Evolutionary conservation across 2,329 filamentous ascomycete species (phyloP).

Genomic region (Stagonosporopsis chrysanthemi): DNA sequence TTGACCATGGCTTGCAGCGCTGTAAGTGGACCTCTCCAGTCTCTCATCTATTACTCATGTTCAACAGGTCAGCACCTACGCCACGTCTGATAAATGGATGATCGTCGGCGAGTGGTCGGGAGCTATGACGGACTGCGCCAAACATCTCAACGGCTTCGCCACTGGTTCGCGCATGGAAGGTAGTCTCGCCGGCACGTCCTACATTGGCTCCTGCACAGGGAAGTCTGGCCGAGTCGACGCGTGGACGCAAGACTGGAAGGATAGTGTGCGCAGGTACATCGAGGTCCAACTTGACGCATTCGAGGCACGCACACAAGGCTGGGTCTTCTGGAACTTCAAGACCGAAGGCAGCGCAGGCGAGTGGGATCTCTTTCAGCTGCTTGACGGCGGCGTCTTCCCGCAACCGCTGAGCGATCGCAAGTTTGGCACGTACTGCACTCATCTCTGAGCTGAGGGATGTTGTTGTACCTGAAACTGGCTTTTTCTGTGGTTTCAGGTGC

Average conservation of each 20-base stretch:
- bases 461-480: not conserved
- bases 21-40: constrained; percentile 32
- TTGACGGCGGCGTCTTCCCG: constrained; percentile 61
- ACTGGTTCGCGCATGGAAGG: constrained; percentile 68
- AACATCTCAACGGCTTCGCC: constrained; percentile 53
- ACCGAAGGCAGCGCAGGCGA: constrained; percentile 59
- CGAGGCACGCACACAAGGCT: constrained; percentile 59
- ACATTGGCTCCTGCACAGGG: constrained; percentile 62
- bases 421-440: constrained; percentile 40
- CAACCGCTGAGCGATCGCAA: constrained; percentile 38
- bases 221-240: constrained; percentile 59
- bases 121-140: constrained; percentile 68
- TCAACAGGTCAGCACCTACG: constrained; percentile 49
- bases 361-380: constrained; percentile 60
- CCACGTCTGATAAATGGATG: constrained; percentile 67
- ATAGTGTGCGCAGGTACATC: constrained; percentile 59
- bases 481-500: not conserved
- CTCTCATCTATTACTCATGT: not conserved
- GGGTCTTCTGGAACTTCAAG: constrained; percentile 68
- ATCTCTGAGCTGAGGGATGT: constrained; percentile 21
- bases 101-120: constrained; percentile 73
- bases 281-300: constrained; percentile 64
- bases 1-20: constrained; percentile 63
- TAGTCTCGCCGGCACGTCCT: constrained; percentile 56
- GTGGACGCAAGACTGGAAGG: constrained; percentile 56